Evolutionary conservation across 306 rosid genomes (phyloP).

Genomic region (Abrus pulchellus): DNA sequence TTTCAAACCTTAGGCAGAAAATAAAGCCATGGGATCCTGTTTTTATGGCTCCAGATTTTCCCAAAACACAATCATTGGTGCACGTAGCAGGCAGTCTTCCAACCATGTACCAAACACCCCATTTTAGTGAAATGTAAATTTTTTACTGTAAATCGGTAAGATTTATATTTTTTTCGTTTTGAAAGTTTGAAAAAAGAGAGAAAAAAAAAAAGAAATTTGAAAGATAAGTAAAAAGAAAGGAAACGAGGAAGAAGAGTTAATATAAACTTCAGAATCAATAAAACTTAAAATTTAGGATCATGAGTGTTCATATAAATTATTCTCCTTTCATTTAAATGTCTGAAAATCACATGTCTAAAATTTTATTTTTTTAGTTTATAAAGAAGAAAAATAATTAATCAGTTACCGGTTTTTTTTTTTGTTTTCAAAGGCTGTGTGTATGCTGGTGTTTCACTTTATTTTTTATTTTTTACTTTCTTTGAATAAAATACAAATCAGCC

Average conservation of each 20-base stretch:
- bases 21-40: slow-evolving; percentile 51
- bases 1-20: slow-evolving; percentile 54
- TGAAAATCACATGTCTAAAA: no score
- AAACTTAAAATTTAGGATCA: no score
- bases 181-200: no score
- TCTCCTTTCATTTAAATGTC: no score
- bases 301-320: no score
- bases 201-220: no score
- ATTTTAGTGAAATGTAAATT: slow-evolving; percentile 35
- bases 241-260: no score
- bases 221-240: no score
- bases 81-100: slow-evolving; percentile 41
- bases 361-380: slow-evolving; percentile 3
- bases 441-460: slow-evolving; percentile 41
- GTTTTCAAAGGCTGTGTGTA: slow-evolving; percentile 53
- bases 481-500: slow-evolving; percentile 21
- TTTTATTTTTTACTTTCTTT: background rate
- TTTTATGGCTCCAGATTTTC: slow-evolving; percentile 40
- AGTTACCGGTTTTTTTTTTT: background rate
- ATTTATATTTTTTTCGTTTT: background rate
- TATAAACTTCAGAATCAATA: no score
- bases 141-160: slow-evolving; percentile 29
- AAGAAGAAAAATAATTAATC: background rate
- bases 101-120: slow-evolving; percentile 48
- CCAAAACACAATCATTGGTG: slow-evolving; percentile 66